These are phyloP conservation scores for Kodamaea ohmeri DNA, from an alignment of 1,139 yeast species.

Conservation along the genomic window DNA sequence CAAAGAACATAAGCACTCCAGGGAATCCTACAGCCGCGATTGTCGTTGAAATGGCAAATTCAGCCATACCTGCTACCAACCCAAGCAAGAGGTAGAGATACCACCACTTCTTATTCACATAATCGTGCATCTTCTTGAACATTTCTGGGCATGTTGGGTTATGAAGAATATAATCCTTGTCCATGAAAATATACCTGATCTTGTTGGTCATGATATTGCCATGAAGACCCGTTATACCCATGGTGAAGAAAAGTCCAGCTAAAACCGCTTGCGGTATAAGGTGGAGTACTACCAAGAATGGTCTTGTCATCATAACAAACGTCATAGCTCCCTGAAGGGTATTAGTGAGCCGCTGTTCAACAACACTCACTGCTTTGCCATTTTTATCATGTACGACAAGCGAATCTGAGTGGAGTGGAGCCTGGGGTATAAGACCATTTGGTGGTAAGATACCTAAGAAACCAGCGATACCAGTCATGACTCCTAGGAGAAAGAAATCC, in stretches of 20 bases:
- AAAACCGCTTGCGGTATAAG: constrained; percentile 92
- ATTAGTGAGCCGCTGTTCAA: constrained; percentile 86
- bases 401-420: constrained; percentile 86
- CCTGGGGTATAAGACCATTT: constrained; percentile 94
- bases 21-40: constrained; percentile 96
- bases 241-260: constrained; percentile 87
- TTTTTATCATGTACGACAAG: constrained; percentile 58
- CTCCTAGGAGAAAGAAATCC: constrained; percentile 82
- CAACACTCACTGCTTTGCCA: constrained; percentile 55
- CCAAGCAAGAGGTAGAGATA: constrained; percentile 57
- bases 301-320: constrained; percentile 86
- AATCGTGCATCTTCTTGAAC: constrained; percentile 31
- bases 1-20: constrained; percentile 58
- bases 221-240: constrained; percentile 82
- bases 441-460: constrained; percentile 92
- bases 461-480: constrained; percentile 86
- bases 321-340: constrained; percentile 80
- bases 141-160: constrained; percentile 38
- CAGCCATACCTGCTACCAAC: constrained; percentile 68
- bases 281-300: constrained; percentile 75
- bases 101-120: constrained; percentile 48
- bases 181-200: constrained; percentile 64
- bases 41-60: constrained; percentile 82
- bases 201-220: constrained; percentile 63
- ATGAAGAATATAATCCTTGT: constrained; percentile 40